Base-by-base conservation (phyloP, 2,329 filamentous ascomycete species). In the Botrytis hyacinthi region DNA sequence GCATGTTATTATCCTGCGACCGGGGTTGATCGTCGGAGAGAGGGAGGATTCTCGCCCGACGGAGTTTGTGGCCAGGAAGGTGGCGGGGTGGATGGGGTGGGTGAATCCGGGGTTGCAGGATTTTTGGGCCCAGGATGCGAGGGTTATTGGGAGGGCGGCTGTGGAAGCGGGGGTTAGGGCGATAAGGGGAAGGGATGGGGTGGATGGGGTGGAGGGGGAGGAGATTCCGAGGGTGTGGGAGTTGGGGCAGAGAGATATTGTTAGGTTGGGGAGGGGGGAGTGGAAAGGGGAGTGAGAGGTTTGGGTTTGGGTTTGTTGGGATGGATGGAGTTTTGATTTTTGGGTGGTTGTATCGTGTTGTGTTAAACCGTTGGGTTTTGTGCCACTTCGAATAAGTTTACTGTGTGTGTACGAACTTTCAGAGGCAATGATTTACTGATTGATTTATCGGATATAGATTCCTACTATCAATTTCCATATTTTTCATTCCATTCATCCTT, bases 21-120 rank as follows among this genome's bases (percentile, higher is more conserved):
- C 95, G 0, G 95, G 93, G 0, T 76, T 94, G 75, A 92, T 98
- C 77, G 82, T 94, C 3, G 95, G 95, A 4, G 81, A 88, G 26
- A 86, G 95, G 73, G 87, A 91, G 78, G 86, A 90, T 74, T 84
- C 85, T 70, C 86, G 92, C 70, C 81, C 86, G 0, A 82, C 84
- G 10, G 93, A 94, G 80, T 85, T 86, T 35, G 79, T 89, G 8
- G 8, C 91, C 1, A 84, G 88, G 77, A 84, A 83, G 61, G 37
- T 93, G 57, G 88, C 91, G 1, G 85, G 83, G 4, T 84, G 84
- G 22, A 74, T 92, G 71, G 89, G 90, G 4, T 83, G 81, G 74
- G 46, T 94, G 3, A 85, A 85, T 74, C 85, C 84, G 73, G 86
- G 84, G 0, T 77, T 91, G 79, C 90, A 87, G 80, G 86, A 92